Base-by-base conservation (phyloP, 352 stramenopile genomes). In the Globisporangium cylindrosporum region DNA sequence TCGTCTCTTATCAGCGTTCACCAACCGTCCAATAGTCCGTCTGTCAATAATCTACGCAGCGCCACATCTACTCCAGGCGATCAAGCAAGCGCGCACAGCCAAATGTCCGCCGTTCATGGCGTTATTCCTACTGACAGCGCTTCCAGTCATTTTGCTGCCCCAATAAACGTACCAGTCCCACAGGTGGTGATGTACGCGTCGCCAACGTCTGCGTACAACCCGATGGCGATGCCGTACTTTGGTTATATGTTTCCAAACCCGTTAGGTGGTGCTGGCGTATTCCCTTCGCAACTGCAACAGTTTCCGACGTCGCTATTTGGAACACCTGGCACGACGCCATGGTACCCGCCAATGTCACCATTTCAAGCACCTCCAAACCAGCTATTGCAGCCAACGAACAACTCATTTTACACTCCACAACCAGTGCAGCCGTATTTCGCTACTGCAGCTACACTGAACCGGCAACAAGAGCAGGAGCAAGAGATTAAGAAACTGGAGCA, bases 401-500 rank as follows among this genome's bases (percentile, higher is more conserved):
- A 18, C 20, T 56, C 59, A n/a, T 14, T 43, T 20, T 61, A 36
- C 34, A 22, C 7, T 38, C 18, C 34, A 10, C 51, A 54, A 4
- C 32, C 34, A 58, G 43, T n/a, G 9, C 4, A 32, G 15, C 10
- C 59, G 18, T 29, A 29, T 48, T 20, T 24, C 3, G 8, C 29
- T 24, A 27, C 38, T 55, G 25, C 56, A 46, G 36, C 36, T 25
- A 22, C 15, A n/a, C 18, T 15, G 7, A 24, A 43, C n/a, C 65
- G 25, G 0, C 68, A 73, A 10, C 62, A 67, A 66, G 68, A 70
- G 9, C 67, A 68, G 2, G 68, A 61, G 55, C 55, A 32, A 29
- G 55, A 73, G 43, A 62, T 70, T 20, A 41, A 43, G 25, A 70
- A 61, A 25, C 46, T 73, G 32, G 68, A 73, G 43, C 25, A 66